phyloP scores from a whole-genome alignment of 1,284 basidiomycete species.

The Puccinia polysora region DNA sequence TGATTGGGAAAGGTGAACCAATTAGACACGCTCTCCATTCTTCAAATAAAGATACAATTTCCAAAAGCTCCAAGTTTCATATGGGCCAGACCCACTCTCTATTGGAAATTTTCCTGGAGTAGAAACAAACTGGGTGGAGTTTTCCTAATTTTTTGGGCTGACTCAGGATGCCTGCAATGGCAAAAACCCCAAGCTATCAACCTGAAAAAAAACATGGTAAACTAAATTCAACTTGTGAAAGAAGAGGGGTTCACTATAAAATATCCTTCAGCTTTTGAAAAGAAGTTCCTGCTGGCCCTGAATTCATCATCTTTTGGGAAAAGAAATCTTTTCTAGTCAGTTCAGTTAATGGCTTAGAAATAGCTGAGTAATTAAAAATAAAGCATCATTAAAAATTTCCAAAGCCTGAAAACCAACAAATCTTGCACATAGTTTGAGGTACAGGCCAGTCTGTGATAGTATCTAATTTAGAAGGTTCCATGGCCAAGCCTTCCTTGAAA shows the following conservation, averaged over 20 bases:
- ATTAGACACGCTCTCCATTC: neutral
- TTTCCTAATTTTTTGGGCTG: neutral
- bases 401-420: constrained; percentile 22
- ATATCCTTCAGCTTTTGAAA: neutral
- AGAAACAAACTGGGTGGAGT: neutral
- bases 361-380: constrained; percentile 3
- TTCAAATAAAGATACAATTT: neutral
- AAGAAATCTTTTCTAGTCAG: neutral
- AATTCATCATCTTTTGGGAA: neutral
- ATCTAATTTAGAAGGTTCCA: constrained; percentile 6
- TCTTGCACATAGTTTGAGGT: neutral
- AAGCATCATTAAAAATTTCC: constrained; percentile 21
- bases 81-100: neutral
- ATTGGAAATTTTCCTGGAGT: constrained; percentile 38
- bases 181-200: neutral
- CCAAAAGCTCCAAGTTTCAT: neutral
- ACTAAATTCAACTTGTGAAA: neutral
- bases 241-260: neutral
- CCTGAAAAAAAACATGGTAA: neutral
- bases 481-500: neutral
- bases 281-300: neutral
- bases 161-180: too few species aligned
- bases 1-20: neutral
- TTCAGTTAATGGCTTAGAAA: neutral
- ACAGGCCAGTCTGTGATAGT: constrained; percentile 18